Evolutionary conservation across 495 filamentous ascomycete genomes (phyloP).

Genomic region (Xeromyces bisporus): DNA sequence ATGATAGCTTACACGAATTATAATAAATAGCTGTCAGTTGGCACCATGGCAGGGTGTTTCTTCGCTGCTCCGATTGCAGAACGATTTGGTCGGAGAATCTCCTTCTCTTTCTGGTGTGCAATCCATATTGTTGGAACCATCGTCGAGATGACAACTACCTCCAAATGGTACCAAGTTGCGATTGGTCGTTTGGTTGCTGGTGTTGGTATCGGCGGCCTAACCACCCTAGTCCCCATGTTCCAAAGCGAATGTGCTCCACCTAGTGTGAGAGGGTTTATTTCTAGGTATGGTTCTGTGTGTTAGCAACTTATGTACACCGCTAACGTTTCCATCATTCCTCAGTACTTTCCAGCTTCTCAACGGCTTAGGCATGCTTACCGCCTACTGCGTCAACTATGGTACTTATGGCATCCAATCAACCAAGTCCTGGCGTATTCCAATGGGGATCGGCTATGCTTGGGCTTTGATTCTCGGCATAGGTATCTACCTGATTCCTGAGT

Average conservation of each 20-base stretch:
- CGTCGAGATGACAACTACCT: slow-evolving; percentile 43
- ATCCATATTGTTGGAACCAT: slow-evolving; percentile 53
- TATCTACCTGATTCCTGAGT: slow-evolving; percentile 56
- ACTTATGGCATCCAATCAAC: slow-evolving; percentile 38
- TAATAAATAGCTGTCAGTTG: slow-evolving; percentile 48
- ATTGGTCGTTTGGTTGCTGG: slow-evolving; percentile 44
- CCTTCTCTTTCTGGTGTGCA: slow-evolving; percentile 38
- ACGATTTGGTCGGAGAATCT: slow-evolving; percentile 34
- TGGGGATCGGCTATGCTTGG: slow-evolving; percentile 64
- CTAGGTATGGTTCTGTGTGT: slow-evolving; percentile 21
- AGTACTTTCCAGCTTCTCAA: slow-evolving; percentile 74
- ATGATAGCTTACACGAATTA: slow-evolving; percentile 3
- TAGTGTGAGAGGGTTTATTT: slow-evolving; percentile 49
- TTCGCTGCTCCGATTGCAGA: slow-evolving; percentile 40
- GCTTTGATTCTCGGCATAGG: slow-evolving; percentile 54
- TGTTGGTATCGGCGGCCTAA: slow-evolving; percentile 53
- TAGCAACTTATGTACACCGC: background rate
- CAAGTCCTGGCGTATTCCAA: slow-evolving; percentile 63
- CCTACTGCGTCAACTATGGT: slow-evolving; percentile 68
- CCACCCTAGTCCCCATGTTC: slow-evolving; percentile 58
- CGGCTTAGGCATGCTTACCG: slow-evolving; percentile 69
- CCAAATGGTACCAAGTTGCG: slow-evolving; percentile 36
- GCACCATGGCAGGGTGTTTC: slow-evolving; percentile 52
- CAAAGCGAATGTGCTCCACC: slow-evolving; percentile 50
- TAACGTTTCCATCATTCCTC: slow-evolving; percentile 9